Evolutionary conservation across 352 stramenopile genomes (phyloP), one percentile per base, ranked within the genome.

Genomic region (Nothophytophthora sp.): DNA sequence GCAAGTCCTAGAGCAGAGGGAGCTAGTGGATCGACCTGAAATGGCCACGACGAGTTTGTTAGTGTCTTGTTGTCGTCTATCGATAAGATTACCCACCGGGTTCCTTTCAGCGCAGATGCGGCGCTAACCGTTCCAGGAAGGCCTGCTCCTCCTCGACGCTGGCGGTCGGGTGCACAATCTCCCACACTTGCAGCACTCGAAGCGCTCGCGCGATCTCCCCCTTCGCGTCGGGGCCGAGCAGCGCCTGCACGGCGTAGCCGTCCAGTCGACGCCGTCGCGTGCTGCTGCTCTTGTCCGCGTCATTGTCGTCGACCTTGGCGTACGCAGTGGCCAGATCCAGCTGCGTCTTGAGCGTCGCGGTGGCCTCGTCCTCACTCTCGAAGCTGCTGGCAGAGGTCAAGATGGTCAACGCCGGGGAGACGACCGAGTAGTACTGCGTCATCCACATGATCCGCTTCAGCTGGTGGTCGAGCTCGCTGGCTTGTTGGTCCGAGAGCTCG

Each of bases 401-500:
- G 25, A 81, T 81, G 5, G 74, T 71, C 19, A 90, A 53, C 0
- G 76, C 73, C 5, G 76, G 70, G 4, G 56, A 55, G 7, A 88
- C 35, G 35, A 88, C 80, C 13, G 68, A 72, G 44, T 75, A 50
- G 61, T 88, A 90, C 43, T 74, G 70, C 36, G 56, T 73, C 60
- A 84, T 83, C 80, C 80, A 90, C 54, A 90, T 71, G 34, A 81
- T 82, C 1, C 81, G 63, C 65, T 81, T 70, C 5, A 90, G 12
- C 2, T 64, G 52, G 52, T 81, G 60, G 48, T 81, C 69, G 11
- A 59, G n/a, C n/a, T n/a, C 44, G 30, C 51, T 55, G 3, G 50
- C 45, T 39, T 12, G n/a, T 19, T 68, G 35, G 4, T 37, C 19
- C 5, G 29, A 35, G 18, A 36, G 34, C 5, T 63, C 52, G 1